Conservation (phyloP, 305 asterid genomes). For the Solanum hybrid region DNA sequence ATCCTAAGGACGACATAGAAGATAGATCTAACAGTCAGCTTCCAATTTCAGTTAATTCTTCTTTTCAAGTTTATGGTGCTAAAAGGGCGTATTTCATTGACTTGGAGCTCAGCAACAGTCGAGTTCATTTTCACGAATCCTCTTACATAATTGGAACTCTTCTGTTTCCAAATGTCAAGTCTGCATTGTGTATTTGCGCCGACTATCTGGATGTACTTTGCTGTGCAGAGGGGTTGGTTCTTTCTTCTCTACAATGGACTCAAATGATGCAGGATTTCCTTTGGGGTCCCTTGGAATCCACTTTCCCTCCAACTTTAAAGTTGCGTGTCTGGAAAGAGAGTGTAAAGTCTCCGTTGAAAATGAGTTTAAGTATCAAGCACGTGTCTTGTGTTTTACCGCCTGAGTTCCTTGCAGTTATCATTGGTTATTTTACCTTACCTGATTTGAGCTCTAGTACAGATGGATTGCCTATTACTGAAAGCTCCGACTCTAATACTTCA, state of each 20-base stretch:
- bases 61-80: slow-evolving; percentile 14
- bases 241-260: slow-evolving; percentile 68
- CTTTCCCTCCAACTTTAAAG: slow-evolving; percentile 54
- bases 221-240: slow-evolving; percentile 58
- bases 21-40: slow-evolving; percentile 18
- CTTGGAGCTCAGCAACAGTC: slow-evolving; percentile 36
- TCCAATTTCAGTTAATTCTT: slow-evolving; percentile 14
- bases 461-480: slow-evolving; percentile 27
- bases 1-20: slow-evolving; percentile 13
- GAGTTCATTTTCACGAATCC: slow-evolving; percentile 80
- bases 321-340: slow-evolving; percentile 48
- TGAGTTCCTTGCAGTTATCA: slow-evolving; percentile 60
- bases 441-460: slow-evolving; percentile 46
- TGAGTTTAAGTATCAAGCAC: slow-evolving; percentile 53
- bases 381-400: slow-evolving; percentile 77
- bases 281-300: slow-evolving; percentile 71
- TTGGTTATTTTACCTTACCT: slow-evolving; percentile 72
- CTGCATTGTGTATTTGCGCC: slow-evolving; percentile 31
- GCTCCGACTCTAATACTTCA: slow-evolving; percentile 16
- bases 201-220: slow-evolving; percentile 48
- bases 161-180: slow-evolving; percentile 46
- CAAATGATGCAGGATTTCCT: slow-evolving; percentile 40
- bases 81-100: slow-evolving; percentile 24
- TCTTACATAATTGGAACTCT: slow-evolving; percentile 59
- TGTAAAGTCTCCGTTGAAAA: slow-evolving; percentile 22